Evolutionary conservation across 2,329 filamentous ascomycete genomes (phyloP).

Genomic region (Ophiostoma fasciatum): DNA sequence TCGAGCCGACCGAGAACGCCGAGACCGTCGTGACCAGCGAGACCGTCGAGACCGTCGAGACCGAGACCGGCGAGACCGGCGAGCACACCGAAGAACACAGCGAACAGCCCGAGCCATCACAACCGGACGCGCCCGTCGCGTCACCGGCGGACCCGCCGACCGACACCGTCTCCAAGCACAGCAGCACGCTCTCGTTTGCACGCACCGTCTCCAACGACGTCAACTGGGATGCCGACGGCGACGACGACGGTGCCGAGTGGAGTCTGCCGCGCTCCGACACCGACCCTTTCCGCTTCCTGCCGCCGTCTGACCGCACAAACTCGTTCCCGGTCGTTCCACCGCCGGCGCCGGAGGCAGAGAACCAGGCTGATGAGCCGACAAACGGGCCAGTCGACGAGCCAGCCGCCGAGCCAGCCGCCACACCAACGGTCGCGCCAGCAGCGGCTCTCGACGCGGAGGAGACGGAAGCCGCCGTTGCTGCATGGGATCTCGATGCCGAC

Average conservation of each 20-base stretch:
- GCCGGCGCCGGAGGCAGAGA: slow-evolving; percentile 17
- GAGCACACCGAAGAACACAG: no score
- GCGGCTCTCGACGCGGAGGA: background rate
- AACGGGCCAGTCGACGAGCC: background rate
- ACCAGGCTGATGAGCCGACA: slow-evolving; percentile 15
- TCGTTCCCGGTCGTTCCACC: slow-evolving; percentile 46
- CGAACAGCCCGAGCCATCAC: background rate
- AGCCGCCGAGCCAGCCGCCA: no score
- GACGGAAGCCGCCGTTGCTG: background rate
- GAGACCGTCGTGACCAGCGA: no score
- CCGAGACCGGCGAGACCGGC: no score
- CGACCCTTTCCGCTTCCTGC: slow-evolving; percentile 46
- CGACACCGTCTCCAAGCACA: slow-evolving; percentile 29
- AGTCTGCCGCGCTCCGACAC: slow-evolving; percentile 34
- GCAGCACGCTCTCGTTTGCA: slow-evolving; percentile 47
- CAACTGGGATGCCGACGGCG: slow-evolving; percentile 41
- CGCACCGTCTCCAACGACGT: slow-evolving; percentile 49
- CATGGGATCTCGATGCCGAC: slow-evolving; percentile 1
- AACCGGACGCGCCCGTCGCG: background rate
- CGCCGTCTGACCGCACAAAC: slow-evolving; percentile 41
- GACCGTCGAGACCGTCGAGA: no score
- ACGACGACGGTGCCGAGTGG: slow-evolving; percentile 45
- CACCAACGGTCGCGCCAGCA: no score
- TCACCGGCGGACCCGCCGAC: background rate
- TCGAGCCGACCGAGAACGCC: no score